These are phyloP conservation scores for Pseudonitzschia multiseries DNA, from an alignment of 108 stramenopile genomes.

Conservation along the genomic window DNA sequence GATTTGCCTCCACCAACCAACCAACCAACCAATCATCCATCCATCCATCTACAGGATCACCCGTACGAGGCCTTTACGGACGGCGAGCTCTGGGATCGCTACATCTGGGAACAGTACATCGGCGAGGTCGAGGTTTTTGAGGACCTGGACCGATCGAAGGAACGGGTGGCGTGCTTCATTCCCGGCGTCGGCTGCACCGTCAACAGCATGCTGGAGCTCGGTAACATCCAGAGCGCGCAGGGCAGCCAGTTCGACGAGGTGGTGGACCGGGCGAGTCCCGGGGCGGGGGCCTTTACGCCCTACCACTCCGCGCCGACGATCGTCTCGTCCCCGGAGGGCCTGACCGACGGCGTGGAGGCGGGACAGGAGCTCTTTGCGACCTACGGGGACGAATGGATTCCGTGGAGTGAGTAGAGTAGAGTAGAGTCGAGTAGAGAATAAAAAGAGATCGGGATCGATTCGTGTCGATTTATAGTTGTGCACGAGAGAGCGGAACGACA, in stretches of 20 bases:
- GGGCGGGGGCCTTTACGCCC: constrained; percentile 64
- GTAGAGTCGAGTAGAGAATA: not conserved
- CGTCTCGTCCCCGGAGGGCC: constrained; percentile 3
- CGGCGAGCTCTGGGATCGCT: constrained; percentile 56
- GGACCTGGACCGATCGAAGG: constrained; percentile 21
- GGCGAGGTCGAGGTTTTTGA: constrained; percentile 39
- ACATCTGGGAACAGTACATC: constrained; percentile 50
- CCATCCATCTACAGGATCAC: constrained; percentile 16
- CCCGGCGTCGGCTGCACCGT: constrained; percentile 63
- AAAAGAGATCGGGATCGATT: not conserved
- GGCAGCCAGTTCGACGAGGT: constrained; percentile 51
- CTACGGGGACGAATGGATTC: constrained; percentile 72
- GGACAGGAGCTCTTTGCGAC: constrained; percentile 70
- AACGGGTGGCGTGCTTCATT: constrained; percentile 37
- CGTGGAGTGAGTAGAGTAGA: constrained; percentile 10
- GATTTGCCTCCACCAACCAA: too few relatives aligned
- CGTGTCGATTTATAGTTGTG: too few relatives aligned
- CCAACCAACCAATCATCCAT: too few relatives aligned
- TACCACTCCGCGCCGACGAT: constrained; percentile 50
- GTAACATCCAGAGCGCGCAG: constrained; percentile 43
- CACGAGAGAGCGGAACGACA: too few relatives aligned
- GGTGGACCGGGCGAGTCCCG: constrained; percentile 51
- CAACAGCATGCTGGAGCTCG: constrained; percentile 49
- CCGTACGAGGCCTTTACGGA: constrained; percentile 32
- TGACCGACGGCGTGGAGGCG: constrained; percentile 26